A percentile compares a stretch with the other conserved stretches of the same genome.
Evolutionary conservation across 2,329 filamentous ascomycete species (phyloP).

Genomic region (Tolypocladium guangdongense): DNA sequence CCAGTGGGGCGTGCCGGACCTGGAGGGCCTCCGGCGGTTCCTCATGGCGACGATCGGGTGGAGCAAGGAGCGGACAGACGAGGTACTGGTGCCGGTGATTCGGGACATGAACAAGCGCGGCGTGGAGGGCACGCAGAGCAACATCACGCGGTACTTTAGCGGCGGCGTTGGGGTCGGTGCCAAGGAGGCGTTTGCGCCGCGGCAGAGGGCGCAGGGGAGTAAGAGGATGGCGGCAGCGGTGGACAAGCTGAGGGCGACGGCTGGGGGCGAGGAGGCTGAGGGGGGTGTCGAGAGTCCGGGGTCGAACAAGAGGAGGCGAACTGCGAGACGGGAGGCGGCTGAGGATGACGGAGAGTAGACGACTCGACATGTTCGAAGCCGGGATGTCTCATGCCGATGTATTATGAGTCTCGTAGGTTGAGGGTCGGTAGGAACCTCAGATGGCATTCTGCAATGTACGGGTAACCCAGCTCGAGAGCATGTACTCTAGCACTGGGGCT

Average conservation of each 20-base stretch:
- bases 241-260: conserved; percentile 44
- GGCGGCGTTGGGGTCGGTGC: conserved; percentile 61
- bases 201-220: conserved; percentile 53
- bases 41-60: conserved; percentile 90
- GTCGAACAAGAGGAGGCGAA: conserved; percentile 11
- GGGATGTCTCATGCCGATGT: not conserved
- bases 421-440: no score
- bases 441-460: no score
- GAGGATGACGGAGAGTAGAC: conserved; percentile 8
- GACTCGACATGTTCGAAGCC: not conserved
- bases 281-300: not conserved
- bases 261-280: conserved; percentile 5
- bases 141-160: conserved; percentile 88
- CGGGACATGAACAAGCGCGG: conserved; percentile 86
- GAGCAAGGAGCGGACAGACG: conserved; percentile 84
- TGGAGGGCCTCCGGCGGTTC: conserved; percentile 73
- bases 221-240: conserved; percentile 69
- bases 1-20: conserved; percentile 91
- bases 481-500: no score
- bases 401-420: no score
- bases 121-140: conserved; percentile 84
- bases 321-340: conserved; percentile 7
- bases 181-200: conserved; percentile 57
- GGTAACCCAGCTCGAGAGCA: no score
- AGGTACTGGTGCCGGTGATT: conserved; percentile 91